A percentile compares a stretch with the other conserved stretches of the same genome.
These are phyloP conservation scores for Aspergillus sp. DNA, from an alignment of 2,329 filamentous ascomycete genomes.

Conservation along the genomic window DNA sequence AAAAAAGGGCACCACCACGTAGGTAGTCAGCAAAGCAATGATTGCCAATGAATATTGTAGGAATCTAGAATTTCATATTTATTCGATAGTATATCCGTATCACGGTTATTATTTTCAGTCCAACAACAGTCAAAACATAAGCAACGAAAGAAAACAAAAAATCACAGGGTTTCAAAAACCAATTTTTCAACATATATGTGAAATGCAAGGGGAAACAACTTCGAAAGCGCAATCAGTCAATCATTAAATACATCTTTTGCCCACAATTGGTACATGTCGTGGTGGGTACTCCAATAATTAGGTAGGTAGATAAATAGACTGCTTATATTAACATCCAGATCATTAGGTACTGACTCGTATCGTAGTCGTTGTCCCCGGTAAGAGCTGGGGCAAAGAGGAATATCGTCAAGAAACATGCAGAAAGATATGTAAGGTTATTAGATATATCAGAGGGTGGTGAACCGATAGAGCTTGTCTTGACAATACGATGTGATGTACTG, in stretches of 20 bases:
- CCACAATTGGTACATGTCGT: not conserved
- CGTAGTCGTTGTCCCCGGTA: not conserved
- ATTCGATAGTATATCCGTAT: not conserved
- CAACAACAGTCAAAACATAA: not conserved
- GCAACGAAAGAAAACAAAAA: not conserved
- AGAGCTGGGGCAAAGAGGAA: not conserved
- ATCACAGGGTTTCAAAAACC: not conserved
- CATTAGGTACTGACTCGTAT: not conserved
- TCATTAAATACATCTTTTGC: slow-evolving; percentile 3
- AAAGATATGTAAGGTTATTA: not conserved
- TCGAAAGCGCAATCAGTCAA: not conserved
- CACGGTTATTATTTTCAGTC: not conserved
- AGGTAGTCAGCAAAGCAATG: no score
- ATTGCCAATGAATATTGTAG: no score
- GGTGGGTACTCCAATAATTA: not conserved
- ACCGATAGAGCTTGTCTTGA: not conserved
- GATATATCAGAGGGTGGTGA: not conserved
- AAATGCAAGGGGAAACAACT: not conserved
- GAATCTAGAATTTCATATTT: no score
- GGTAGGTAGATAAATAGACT: not conserved
- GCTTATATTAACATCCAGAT: slow-evolving; percentile 5
- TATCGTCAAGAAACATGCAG: slow-evolving; percentile 3
- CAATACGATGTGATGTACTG: not conserved
- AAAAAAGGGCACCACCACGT: no score
- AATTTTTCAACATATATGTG: not conserved